These are phyloP conservation scores for Marchantia polymorpha DNA, from an alignment of 225 moss, liverwort and hornwort species.

Conservation along the genomic window DNA sequence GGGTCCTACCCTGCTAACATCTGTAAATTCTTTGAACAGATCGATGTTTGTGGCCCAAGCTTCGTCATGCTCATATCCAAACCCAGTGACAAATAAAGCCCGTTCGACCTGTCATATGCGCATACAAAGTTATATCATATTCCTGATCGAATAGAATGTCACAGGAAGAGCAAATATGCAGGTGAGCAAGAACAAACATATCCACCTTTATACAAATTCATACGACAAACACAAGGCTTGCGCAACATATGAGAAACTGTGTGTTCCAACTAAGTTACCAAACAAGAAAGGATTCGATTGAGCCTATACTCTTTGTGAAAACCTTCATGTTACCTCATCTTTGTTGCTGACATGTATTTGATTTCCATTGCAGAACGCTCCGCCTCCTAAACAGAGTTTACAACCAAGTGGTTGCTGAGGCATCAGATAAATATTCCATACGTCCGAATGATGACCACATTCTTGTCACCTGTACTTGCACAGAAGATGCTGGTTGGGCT, in stretches of 20 bases:
- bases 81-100: slow-evolving; percentile 87
- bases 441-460: too few relatives aligned
- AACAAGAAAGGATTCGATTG: background rate
- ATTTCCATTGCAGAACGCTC: slow-evolving; percentile 90
- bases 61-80: slow-evolving; percentile 84
- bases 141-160: too few relatives aligned
- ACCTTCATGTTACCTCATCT: slow-evolving; percentile 47
- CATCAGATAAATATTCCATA: background rate
- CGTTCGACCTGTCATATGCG: slow-evolving; percentile 57
- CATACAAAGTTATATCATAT: too few relatives aligned
- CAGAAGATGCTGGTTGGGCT: background rate
- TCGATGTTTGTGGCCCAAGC: slow-evolving; percentile 86
- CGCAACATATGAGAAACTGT: background rate
- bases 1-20: slow-evolving; percentile 67
- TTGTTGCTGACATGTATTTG: slow-evolving; percentile 83
- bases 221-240: background rate
- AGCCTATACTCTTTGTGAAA: background rate
- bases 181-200: too few relatives aligned
- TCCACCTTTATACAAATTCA: too few relatives aligned
- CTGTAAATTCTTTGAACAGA: slow-evolving; percentile 89
- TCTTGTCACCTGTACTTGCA: too few relatives aligned
- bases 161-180: too few relatives aligned
- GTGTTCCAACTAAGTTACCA: background rate
- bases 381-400: slow-evolving; percentile 54
- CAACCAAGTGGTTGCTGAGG: background rate